Evolutionary conservation across 768 basidiomycete genomes (phyloP).

Genomic region (Ramaria sp.): DNA sequence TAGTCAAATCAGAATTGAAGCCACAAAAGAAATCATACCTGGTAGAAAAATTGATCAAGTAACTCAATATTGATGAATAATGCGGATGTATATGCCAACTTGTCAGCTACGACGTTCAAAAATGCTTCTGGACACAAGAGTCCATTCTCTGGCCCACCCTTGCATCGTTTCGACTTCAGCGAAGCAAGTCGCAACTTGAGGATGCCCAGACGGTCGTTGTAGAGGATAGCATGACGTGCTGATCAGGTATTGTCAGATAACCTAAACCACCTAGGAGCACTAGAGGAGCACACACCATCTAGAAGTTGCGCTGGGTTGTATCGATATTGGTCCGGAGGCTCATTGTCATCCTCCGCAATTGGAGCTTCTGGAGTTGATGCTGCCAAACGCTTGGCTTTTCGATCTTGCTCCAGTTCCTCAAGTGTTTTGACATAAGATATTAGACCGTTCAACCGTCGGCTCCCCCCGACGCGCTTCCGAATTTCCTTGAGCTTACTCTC

Average conservation of each 20-base stretch:
- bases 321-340: conserved; percentile 51
- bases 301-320: conserved; percentile 87
- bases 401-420: conserved; percentile 67
- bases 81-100: conserved; percentile 88
- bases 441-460: conserved; percentile 63
- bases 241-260: conserved; percentile 8
- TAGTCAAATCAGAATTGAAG: neutral
- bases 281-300: conserved; percentile 53
- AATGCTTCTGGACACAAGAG: conserved; percentile 94
- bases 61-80: conserved; percentile 99
- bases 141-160: conserved; percentile 76
- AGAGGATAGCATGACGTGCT: conserved; percentile 91
- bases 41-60: conserved; percentile 97
- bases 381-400: conserved; percentile 40
- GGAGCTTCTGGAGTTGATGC: conserved; percentile 20
- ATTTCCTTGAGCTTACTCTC: conserved; percentile 84
- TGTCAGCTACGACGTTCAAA: conserved; percentile 93
- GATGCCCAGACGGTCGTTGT: conserved; percentile 68
- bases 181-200: conserved; percentile 81
- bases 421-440: conserved; percentile 72
- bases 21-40: conserved; percentile 38
- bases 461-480: conserved; percentile 78
- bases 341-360: conserved; percentile 24
- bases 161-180: conserved; percentile 82
- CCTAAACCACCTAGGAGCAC: neutral